Conservation (phyloP, 2,329 filamentous ascomycete species). For the Ophioceras dolichostomum region DNA sequence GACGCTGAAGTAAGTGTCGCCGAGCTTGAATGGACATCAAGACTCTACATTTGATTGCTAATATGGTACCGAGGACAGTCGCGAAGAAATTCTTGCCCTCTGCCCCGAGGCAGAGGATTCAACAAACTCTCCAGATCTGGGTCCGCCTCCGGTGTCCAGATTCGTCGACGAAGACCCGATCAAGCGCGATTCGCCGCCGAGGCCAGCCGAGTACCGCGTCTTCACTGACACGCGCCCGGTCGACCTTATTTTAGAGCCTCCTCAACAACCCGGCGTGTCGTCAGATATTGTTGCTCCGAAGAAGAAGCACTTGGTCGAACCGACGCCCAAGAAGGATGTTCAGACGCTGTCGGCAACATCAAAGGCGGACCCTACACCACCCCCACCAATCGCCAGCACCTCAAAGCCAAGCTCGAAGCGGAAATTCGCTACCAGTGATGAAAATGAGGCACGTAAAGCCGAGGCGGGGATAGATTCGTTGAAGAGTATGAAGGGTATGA, state of each 20-base stretch:
- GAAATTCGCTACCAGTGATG: conserved; percentile 43
- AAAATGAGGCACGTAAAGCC: no score
- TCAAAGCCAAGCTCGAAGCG: conserved; percentile 41
- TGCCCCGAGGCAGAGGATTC: conserved; percentile 33
- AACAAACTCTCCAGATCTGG: conserved; percentile 56
- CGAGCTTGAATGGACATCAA: no score
- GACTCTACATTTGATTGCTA: no score
- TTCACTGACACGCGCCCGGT: no score
- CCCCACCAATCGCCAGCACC: conserved; percentile 5
- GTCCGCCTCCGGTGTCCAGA: conserved; percentile 46
- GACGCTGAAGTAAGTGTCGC: conserved; percentile 49
- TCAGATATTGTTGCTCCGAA: no score
- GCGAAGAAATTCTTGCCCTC: conserved; percentile 51
- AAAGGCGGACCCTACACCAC: background rate
- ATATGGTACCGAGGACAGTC: conserved; percentile 25
- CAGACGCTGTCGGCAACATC: no score
- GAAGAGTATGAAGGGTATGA: conserved; percentile 6
- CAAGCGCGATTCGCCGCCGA: conserved; percentile 35
- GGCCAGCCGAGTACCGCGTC: background rate
- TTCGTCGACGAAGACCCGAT: conserved; percentile 44
- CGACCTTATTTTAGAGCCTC: no score
- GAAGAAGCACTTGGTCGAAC: no score
- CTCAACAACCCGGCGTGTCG: no score
- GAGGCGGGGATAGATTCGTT: no score
- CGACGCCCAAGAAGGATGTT: no score